These are phyloP conservation scores for Aspergillus melleus DNA, from an alignment of 2,329 filamentous ascomycete species.

Conservation along the genomic window DNA sequence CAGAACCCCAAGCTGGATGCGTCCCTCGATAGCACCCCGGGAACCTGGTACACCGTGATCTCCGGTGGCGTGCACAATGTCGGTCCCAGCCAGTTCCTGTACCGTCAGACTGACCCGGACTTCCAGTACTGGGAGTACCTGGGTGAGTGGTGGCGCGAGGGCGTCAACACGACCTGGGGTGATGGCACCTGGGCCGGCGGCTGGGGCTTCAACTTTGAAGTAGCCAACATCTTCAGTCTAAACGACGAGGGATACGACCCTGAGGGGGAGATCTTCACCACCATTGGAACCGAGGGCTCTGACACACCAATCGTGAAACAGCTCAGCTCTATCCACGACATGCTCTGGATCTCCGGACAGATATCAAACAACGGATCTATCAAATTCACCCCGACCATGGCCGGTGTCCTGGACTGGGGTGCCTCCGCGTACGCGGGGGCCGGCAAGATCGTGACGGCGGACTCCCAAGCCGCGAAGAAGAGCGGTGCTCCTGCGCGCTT, in stretches of 20 bases:
- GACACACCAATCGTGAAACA: constrained; percentile 8
- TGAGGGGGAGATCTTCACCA: constrained; percentile 17
- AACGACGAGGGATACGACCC: constrained; percentile 17
- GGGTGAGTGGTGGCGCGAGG: constrained; percentile 21
- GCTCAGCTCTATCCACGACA: constrained; percentile 18
- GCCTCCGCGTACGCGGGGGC: constrained; percentile 18
- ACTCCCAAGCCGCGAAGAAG: constrained; percentile 13
- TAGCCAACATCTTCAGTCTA: constrained; percentile 16
- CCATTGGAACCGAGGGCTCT: constrained; percentile 19
- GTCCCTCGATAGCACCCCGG: constrained; percentile 4
- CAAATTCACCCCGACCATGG: constrained; percentile 19
- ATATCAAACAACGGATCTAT: constrained; percentile 8
- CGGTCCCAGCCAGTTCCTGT: constrained; percentile 19
- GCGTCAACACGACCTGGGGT: constrained; percentile 20
- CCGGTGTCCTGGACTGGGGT: constrained; percentile 22
- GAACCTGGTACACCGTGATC: constrained; percentile 21
- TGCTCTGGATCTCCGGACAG: constrained; percentile 19
- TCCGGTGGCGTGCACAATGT: constrained; percentile 18
- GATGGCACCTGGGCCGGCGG: constrained; percentile 21
- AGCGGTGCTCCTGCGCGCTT: constrained; percentile 19
- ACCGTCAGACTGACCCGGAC: constrained; percentile 16
- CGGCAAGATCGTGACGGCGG: constrained; percentile 18
- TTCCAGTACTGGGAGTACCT: constrained; percentile 23
- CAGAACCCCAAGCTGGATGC: constrained; percentile 14
- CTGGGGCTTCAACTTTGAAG: constrained; percentile 23